Base-by-base conservation (phyloP, 257 asterid genomes). In the Cruciata laevipes region DNA sequence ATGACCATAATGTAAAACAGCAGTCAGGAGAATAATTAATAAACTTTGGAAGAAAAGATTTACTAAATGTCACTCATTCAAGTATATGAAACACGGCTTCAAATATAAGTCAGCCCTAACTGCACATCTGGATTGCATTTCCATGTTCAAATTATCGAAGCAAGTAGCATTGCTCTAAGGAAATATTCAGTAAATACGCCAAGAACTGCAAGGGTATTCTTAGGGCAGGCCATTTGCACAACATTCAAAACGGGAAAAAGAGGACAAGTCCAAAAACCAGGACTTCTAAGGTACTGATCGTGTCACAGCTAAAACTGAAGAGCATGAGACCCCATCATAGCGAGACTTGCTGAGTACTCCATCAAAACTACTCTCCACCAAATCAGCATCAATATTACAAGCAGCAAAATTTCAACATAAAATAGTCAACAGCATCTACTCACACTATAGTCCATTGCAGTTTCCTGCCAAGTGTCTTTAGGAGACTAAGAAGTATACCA, bases 1-100 rank as follows among this genome's bases (percentile, higher is more conserved):
- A 63, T 21, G 65, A 61, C n/a, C 20, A 23, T 30, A 20, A 30
- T 57, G 40, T 37, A 25, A 47, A 35, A 66, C 23, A 74, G 31
- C 42, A 47, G 51, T 69, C 49, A 53, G 23, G 60, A 0, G 63
- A 58, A 31, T 33, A 56, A 23, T 20, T 40, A 20, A 51, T 37
- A 38, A 70, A 49, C 9, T 44, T 57, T 31, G 9, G 35, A 72
- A 27, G 21, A 47, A 47, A 47, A 17, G 5, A 47, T 17, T 0
- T 47, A n/a, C 55, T 47, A 47, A 47, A 47, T 47, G 52, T 44
- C 24, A 63, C 4, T 30, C 21, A 17, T 47, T 51, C 12, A 20
- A 21, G 37, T 6, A 21, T 42, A 37, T 47, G 52, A 61, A 21
- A 66, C 63, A 66, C 52, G 6, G 44, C 9, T 30, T 65, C 53